Evolutionary conservation across 257 asterid genomes (phyloP).

Genomic region (Fraxinus pennsylvanica): DNA sequence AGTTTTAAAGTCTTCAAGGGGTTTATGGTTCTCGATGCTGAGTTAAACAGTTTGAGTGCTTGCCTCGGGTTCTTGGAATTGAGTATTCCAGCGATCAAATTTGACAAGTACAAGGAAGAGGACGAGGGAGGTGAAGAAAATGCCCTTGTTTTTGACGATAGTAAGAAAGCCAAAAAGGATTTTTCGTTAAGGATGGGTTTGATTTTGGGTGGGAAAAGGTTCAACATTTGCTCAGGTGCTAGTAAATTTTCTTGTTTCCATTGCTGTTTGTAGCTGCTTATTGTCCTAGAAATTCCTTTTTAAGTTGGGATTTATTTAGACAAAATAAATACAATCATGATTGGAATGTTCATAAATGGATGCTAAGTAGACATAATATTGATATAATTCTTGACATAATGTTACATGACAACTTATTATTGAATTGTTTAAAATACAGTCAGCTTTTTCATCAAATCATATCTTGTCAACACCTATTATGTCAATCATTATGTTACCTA

Average conservation of each 20-base stretch:
- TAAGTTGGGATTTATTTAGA: too few relatives aligned
- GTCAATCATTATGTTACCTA: too few relatives aligned
- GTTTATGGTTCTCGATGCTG: constrained; percentile 43
- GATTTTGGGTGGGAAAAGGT: constrained; percentile 33
- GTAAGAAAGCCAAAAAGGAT: constrained; percentile 23
- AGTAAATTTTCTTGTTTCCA: constrained; percentile 24
- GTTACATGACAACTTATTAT: too few relatives aligned
- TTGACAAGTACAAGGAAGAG: constrained; percentile 43
- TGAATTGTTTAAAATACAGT: too few relatives aligned
- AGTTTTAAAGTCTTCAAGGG: constrained; percentile 49
- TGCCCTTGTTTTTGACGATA: constrained; percentile 30
- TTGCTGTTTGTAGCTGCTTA: neutral
- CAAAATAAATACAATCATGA: too few relatives aligned
- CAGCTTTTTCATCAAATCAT: too few relatives aligned
- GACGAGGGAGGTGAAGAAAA: constrained; percentile 21
- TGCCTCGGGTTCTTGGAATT: constrained; percentile 47
- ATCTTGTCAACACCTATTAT: too few relatives aligned
- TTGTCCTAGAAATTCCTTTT: neutral
- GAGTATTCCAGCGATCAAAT: constrained; percentile 50
- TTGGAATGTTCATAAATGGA: too few relatives aligned
- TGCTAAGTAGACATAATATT: too few relatives aligned
- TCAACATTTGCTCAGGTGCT: constrained; percentile 36
- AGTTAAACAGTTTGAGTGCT: constrained; percentile 55
- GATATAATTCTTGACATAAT: too few relatives aligned
- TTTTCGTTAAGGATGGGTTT: constrained; percentile 25